Evolutionary conservation across 129 eudicot species (phyloP), one percentile per base, ranked within the genome.

Genomic region (Calendula officinalis): DNA sequence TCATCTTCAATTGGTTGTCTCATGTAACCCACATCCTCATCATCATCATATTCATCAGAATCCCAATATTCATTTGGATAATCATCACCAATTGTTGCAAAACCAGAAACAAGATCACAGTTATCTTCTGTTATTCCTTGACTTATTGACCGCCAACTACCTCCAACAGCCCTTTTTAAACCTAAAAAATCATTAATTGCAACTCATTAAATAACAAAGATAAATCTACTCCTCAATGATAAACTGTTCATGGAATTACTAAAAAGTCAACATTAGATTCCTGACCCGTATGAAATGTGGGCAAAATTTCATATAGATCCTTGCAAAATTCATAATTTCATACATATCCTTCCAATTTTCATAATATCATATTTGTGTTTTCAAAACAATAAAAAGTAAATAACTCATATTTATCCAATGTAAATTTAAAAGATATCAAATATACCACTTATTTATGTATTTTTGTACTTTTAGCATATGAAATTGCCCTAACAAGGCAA

Each of bases 1-100:
- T 91, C 98, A 12, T 91, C 98, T 82, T 91, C 98, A 45, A 91
- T 91, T 61, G 98, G 98, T 66, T 91, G 98, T 75, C 98, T 84
- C 88, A 81, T 91, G 56, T 87, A 91, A 51, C 98, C 98, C 55
- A 91, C 91, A 80, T 90, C 97, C 53, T 90, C 95, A 38, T 90
- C 97, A 35, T 90, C 97, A 15, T 90, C 97, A 63, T 90, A 90
- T 64, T 91, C 98, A 60, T 91, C 98, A 14, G 98, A 91, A 66
- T 91, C 98, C 98, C 98, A 91, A 58, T 91, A 91, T 36, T 91
- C 96, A 56, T 84, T 82, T 8, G 90, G 98, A 68, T 84, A 91
- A 77, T 87, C 96, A 82, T 91, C 98, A 56, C 98, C 98, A 39
- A 91, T 75, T 67, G 98, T 84, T 50, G 96, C 98, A 78, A 91